Evolutionary conservation across 73 alveolate genomes (phyloP), one percentile per base, ranked within the genome.

Genomic region (Paraurostyla sp.): DNA sequence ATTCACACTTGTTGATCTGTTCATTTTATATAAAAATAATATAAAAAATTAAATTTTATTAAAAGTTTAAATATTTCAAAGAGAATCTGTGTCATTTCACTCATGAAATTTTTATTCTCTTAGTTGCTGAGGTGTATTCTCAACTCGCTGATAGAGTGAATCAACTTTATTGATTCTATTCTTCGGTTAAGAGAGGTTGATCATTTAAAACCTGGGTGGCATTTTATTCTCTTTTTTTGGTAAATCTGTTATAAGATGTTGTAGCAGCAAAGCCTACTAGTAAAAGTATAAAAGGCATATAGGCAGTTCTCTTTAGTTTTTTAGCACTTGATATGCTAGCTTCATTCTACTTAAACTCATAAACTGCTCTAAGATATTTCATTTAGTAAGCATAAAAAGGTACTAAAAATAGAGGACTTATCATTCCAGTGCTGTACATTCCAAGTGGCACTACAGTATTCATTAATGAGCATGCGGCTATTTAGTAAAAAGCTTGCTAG

Each of bases 401-500:
- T 13, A 38, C 68, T 3, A 92, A 57, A 62, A 88, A 40, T 11
- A 69, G 1, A 1, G 93, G 92, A 42, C 65, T 50, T 2, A 88
- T 51, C 76, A 86, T 41, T 11, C 94, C 94, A 11, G 91, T 80
- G 49, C 62, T 36, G 43, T 80, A 80, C 88, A 92, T 71, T 6
- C 80, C 88, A 1, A 71, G 20, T 15, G 94, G 92, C 2, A 90
- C 71, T 0, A 73, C 23, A 27, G 87, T 49, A 40, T 83, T 65
- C 27, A 91, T 20, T 0, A 76, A 15, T 9, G 65, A 20, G 42
- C 87, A 63, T 2, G 91, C 60, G 6, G 43, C 3, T 35, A 80
- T 71, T 25, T 91, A 68, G n/a, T 83, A 56, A 56, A 38, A 50
- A 15, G 93, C 88, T 56, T 40, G 25, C 51, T 40, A 15, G 7